phyloP scores from a whole-genome alignment of 192 early-diverging fungal species.

The Rhizoclosmatium sp. region DNA sequence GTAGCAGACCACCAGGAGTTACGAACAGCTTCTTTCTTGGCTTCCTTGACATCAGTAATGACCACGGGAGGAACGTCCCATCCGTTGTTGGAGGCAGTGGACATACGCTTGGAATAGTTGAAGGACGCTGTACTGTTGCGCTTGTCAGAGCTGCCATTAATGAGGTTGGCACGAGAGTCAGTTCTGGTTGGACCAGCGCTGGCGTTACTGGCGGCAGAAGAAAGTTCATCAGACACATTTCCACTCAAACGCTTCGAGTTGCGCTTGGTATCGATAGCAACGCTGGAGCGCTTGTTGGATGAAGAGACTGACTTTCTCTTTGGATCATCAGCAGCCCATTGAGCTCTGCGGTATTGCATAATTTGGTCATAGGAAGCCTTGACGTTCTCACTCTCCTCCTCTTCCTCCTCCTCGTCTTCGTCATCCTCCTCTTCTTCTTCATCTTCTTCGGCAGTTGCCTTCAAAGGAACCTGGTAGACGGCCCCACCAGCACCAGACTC shows the following conservation, averaged over 20 bases:
- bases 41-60: conserved; percentile 35
- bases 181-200: not conserved
- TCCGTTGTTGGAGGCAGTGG: conserved; percentile 15
- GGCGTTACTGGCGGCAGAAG: not conserved
- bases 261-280: not conserved
- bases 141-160: not conserved
- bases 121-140: not conserved
- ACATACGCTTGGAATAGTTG: not conserved
- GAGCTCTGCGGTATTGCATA: conserved; percentile 34
- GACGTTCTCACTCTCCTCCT: not conserved
- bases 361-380: conserved; percentile 33
- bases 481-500: not conserved
- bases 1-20: conserved; percentile 41
- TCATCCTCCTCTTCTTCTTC: conserved; percentile 31
- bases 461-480: not conserved
- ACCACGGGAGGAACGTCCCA: conserved; percentile 15
- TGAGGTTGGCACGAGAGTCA: not conserved
- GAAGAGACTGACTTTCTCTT: not conserved
- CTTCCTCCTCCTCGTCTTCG: conserved; percentile 32
- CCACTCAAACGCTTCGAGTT: not conserved
- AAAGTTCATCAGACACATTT: not conserved
- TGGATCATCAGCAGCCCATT: conserved; percentile 28
- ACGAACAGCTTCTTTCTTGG: conserved; percentile 38
- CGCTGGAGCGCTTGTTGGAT: not conserved
- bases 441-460: not conserved